These are phyloP conservation scores for Triticum timopheevii DNA, from an alignment of 176 grass and related monocot species.

Conservation along the genomic window DNA sequence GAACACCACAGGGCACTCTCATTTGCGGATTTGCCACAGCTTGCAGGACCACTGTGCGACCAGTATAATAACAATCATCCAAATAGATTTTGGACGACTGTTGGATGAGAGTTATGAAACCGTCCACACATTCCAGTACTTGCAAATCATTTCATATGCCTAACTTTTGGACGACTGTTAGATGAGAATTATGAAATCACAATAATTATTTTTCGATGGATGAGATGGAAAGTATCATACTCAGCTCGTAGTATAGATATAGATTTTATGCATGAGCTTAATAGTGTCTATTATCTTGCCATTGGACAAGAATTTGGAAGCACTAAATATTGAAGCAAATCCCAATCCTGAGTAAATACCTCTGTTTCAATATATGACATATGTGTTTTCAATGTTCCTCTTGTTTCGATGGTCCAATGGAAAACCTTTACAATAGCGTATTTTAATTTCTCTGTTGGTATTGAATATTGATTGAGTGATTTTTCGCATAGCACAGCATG, in stretches of 20 bases:
- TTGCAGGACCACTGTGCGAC: no score
- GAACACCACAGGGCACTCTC: no score
- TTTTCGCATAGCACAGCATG: background rate
- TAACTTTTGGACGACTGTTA: no score
- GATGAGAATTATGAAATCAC: no score
- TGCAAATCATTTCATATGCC: no score
- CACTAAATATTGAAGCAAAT: background rate
- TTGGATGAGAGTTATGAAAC: no score
- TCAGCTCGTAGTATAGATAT: background rate
- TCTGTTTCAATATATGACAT: background rate
- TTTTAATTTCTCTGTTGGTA: background rate
- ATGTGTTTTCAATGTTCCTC: background rate
- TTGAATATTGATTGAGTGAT: background rate
- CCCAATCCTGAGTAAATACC: background rate
- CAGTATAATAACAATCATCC: no score
- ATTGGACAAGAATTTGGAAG: background rate
- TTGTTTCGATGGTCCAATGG: background rate
- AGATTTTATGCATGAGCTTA: background rate
- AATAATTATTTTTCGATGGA: background rate
- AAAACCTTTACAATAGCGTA: background rate
- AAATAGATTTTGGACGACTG: no score
- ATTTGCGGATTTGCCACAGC: no score
- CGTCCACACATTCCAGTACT: no score
- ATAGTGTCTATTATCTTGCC: background rate
- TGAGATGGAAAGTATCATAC: background rate